These are phyloP conservation scores for Westerdykella aurantiaca DNA, from an alignment of 2,329 filamentous ascomycete genomes.

Conservation along the genomic window DNA sequence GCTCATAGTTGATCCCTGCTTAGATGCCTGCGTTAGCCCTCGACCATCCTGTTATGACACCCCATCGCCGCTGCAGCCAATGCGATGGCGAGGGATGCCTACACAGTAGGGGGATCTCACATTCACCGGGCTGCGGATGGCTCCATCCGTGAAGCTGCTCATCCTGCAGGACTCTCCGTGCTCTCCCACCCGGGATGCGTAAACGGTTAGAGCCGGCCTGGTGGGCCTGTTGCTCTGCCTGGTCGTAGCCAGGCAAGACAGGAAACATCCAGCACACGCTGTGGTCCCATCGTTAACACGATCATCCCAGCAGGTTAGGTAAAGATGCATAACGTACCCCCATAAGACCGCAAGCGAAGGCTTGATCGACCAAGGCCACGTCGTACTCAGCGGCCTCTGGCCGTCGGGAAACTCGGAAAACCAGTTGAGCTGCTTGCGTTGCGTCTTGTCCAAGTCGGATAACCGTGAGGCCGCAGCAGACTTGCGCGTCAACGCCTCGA, in stretches of 20 bases:
- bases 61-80: neutral
- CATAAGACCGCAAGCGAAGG: conserved; percentile 41
- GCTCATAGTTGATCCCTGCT: conserved; percentile 30
- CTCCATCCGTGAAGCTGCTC: conserved; percentile 21
- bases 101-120: conserved; percentile 21
- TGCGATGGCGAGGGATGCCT: neutral
- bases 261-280: conserved; percentile 40
- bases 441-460: conserved; percentile 27
- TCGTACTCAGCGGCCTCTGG: conserved; percentile 36
- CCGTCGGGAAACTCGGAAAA: conserved; percentile 40
- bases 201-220: conserved; percentile 8
- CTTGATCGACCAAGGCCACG: conserved; percentile 43
- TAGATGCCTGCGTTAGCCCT: conserved; percentile 1
- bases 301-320: too few species aligned
- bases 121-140: conserved; percentile 27
- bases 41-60: neutral
- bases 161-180: conserved; percentile 24
- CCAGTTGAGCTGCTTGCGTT: conserved; percentile 31
- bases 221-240: conserved; percentile 5
- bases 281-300: neutral
- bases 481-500: conserved; percentile 26
- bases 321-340: conserved; percentile 17
- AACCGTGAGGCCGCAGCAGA: conserved; percentile 24
- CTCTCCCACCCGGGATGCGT: conserved; percentile 19
- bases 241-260: conserved; percentile 5